Base-by-base conservation (phyloP, 352 stramenopile species). In the Phytophthora fragariae region DNA sequence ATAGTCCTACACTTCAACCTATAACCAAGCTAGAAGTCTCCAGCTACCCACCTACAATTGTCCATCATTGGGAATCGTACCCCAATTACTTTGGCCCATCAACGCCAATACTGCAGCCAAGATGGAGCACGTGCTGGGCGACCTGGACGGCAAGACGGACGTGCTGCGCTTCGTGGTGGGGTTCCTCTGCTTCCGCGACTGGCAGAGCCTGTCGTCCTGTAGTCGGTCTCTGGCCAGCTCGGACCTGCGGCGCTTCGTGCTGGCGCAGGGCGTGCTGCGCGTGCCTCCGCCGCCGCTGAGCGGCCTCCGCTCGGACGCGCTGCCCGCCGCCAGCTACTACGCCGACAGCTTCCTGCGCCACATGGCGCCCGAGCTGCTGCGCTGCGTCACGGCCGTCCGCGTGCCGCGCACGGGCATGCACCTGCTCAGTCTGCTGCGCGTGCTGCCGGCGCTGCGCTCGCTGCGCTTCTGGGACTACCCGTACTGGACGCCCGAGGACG, bases 391-490 rank as follows among this genome's bases (percentile, higher is more conserved):
- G 27, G 41, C 27, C 24, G 54, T 80, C 63, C 74, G 59, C 46
- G 75, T 83, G 5, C 79, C 81, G 29, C 70, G 78, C n/a, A 82
- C 80, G 17, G 79, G 75, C 41, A 75, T 84, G 58, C 76, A 81
- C 53, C 59, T 88, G 33, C 68, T 88, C 3, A 72, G 72, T 59
- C 73, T 88, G 10, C 47, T 88, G 62, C 65, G 75, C 24, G 77
- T 66, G 58, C 59, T 84, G 55, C 75, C 72, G 17, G 72, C 65
- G 37, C 46, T 84, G 17, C 67, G 54, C 14, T 71, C 70, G 27
- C 65, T 85, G 50, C 66, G 71, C 35, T 88, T 88, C 62, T 88
- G 72, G 73, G 78, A 76, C 47, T 85, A 81, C 62, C 75, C 75
- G 31, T 82, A 81, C 47, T 81, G 75, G 68, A 74, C 62, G 15